Evolutionary conservation across 768 basidiomycete species (phyloP).

Genomic region (Galerina sulciceps): DNA sequence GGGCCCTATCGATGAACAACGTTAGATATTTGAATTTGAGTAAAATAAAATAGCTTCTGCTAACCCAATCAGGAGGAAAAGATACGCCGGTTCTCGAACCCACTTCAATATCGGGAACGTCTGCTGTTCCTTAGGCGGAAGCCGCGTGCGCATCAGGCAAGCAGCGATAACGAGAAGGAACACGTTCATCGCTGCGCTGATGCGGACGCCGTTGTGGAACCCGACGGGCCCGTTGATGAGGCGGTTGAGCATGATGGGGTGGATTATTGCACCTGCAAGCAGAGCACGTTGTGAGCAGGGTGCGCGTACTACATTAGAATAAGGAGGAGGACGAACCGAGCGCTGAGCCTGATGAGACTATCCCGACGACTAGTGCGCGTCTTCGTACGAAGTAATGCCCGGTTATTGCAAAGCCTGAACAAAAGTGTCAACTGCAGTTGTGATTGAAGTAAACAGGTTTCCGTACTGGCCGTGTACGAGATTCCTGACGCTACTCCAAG

Average conservation of each 20-base stretch:
- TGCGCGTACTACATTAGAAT: background rate
- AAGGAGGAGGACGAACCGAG: slow-evolving; percentile 23
- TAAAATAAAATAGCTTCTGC: background rate
- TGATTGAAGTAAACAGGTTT: background rate
- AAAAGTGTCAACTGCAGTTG: background rate
- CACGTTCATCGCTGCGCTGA: slow-evolving; percentile 40
- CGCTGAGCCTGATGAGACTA: slow-evolving; percentile 41
- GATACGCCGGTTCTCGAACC: slow-evolving; percentile 35
- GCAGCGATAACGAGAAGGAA: slow-evolving; percentile 35
- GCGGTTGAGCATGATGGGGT: slow-evolving; percentile 64
- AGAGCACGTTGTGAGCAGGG: background rate
- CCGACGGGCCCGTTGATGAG: slow-evolving; percentile 39
- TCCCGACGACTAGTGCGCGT: slow-evolving; percentile 54
- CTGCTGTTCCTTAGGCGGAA: slow-evolving; percentile 33
- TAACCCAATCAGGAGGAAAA: slow-evolving; percentile 16
- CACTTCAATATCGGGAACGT: slow-evolving; percentile 30
- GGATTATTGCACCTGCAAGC: slow-evolving; percentile 49
- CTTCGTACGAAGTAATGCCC: slow-evolving; percentile 57
- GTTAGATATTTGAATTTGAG: background rate
- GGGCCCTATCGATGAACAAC: slow-evolving; percentile 19
- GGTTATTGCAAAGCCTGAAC: slow-evolving; percentile 42
- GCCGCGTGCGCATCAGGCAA: slow-evolving; percentile 36
- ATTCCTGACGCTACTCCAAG: slow-evolving; percentile 53
- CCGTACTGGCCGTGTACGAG: slow-evolving; percentile 43
- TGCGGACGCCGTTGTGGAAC: slow-evolving; percentile 43